These are phyloP conservation scores for Allium sativum DNA, from an alignment of 106 monocot genomes.

Conservation along the genomic window DNA sequence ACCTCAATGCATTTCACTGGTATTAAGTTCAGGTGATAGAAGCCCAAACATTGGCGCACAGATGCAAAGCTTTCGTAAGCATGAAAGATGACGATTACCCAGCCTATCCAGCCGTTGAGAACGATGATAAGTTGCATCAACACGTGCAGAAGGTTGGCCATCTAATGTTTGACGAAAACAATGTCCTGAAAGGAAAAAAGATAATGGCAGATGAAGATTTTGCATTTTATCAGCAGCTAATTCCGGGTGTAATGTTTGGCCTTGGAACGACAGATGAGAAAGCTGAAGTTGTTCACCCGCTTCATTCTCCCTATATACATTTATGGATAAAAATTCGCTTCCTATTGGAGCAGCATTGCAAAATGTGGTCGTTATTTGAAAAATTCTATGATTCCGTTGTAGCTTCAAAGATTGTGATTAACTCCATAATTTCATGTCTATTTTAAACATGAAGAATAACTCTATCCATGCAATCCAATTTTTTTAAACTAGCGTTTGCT, in stretches of 20 bases:
- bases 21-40: slow-evolving; percentile 47
- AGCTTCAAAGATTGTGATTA: too few relatives aligned
- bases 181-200: slow-evolving; percentile 36
- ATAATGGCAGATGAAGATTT: slow-evolving; percentile 96
- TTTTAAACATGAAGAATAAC: too few relatives aligned
- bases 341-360: slow-evolving; percentile 77
- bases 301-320: slow-evolving; percentile 67
- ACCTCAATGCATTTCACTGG: too few relatives aligned
- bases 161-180: slow-evolving; percentile 54
- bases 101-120: slow-evolving; percentile 59
- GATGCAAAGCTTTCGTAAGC: slow-evolving; percentile 40
- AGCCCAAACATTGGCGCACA: slow-evolving; percentile 47
- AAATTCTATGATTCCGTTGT: too few relatives aligned
- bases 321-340: slow-evolving; percentile 74
- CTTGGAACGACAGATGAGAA: slow-evolving; percentile 62
- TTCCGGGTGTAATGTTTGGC: slow-evolving; percentile 68
- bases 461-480: too few relatives aligned
- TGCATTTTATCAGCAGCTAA: slow-evolving; percentile 71
- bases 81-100: slow-evolving; percentile 48
- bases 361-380: slow-evolving; percentile 46
- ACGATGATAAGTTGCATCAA: slow-evolving; percentile 42
- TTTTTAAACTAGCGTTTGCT: too few relatives aligned
- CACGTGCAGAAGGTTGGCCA: slow-evolving; percentile 43
- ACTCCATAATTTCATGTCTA: too few relatives aligned
- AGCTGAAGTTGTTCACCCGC: slow-evolving; percentile 27